Evolutionary conservation across 129 eudicot species (phyloP).

Genomic region (Cynara cardunculus): DNA sequence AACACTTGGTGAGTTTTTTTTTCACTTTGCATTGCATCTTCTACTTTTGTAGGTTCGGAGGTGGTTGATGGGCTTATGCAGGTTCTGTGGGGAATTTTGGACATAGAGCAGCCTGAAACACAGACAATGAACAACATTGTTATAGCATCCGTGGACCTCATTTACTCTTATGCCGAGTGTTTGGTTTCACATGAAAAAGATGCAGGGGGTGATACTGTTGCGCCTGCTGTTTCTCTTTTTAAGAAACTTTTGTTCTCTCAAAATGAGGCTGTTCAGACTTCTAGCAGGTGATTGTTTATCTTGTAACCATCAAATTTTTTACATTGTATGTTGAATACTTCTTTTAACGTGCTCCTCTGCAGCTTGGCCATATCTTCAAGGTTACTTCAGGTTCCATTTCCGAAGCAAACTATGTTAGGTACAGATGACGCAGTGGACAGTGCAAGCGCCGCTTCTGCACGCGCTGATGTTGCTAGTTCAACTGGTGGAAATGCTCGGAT

Average conservation of each 20-base stretch:
- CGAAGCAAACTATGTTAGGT: conserved; percentile 96
- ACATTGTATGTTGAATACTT: not conserved
- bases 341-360: not conserved
- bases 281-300: conserved; percentile 74
- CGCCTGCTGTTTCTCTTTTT: conserved; percentile 81
- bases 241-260: conserved; percentile 80
- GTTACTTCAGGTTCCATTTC: conserved; percentile 98
- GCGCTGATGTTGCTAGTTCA: conserved; percentile 50
- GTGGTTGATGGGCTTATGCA: conserved; percentile 97
- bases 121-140: conserved; percentile 97
- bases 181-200: conserved; percentile 78
- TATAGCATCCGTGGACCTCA: conserved; percentile 85
- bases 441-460: conserved; percentile 45
- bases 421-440: conserved; percentile 67
- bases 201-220: conserved; percentile 57
- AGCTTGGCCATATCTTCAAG: conserved; percentile 99
- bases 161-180: conserved; percentile 97
- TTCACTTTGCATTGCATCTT: not conserved
- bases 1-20: conserved; percentile 6
- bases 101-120: conserved; percentile 88
- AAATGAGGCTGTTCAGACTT: conserved; percentile 97
- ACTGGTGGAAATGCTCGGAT: conserved; percentile 67
- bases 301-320: not conserved
- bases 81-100: conserved; percentile 98
- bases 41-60: conserved; percentile 69